Percentiles rank a stretch among this genome's conserved stretches.
Conservation (phyloP, 352 stramenopile species). For the Globisporangium rhizosaccharum region DNA sequence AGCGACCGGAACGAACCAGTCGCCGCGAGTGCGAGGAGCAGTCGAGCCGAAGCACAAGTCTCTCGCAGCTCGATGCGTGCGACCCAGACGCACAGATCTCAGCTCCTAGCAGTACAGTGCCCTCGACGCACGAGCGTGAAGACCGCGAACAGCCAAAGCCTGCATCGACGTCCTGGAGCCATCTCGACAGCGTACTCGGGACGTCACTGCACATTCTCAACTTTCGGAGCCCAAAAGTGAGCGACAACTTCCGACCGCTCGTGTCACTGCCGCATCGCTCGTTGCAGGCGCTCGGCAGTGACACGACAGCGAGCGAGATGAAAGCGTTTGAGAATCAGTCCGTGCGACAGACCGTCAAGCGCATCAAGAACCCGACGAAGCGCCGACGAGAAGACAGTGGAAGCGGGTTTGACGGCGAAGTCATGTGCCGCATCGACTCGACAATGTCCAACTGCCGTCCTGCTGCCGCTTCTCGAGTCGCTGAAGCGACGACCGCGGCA, state of each 20-base stretch:
- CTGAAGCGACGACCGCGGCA: too few species aligned
- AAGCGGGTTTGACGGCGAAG: constrained; percentile 67
- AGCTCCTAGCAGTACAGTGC: not conserved
- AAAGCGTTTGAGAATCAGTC: constrained; percentile 44
- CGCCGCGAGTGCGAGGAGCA: constrained; percentile 9
- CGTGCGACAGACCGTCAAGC: constrained; percentile 32
- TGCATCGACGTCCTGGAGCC: constrained; percentile 47
- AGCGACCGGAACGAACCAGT: constrained; percentile 1
- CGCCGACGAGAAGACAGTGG: constrained; percentile 43
- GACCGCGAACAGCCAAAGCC: constrained; percentile 30
- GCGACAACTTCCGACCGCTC: constrained; percentile 66
- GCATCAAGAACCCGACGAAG: constrained; percentile 48
- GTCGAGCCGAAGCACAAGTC: constrained; percentile 7
- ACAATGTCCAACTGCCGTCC: constrained; percentile 11
- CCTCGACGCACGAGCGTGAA: not conserved
- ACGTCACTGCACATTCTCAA: constrained; percentile 69
- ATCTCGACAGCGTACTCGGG: constrained; percentile 62
- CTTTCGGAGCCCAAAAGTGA: constrained; percentile 76
- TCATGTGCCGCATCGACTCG: constrained; percentile 43
- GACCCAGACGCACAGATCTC: not conserved
- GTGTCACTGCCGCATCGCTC: constrained; percentile 16
- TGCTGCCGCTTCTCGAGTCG: not conserved
- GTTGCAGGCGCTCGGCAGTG: not conserved
- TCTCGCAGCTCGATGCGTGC: constrained; percentile 3
- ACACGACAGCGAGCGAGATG: constrained; percentile 19